Conservation (phyloP, 257 asterid genomes). For the Buddleja alternifolia region DNA sequence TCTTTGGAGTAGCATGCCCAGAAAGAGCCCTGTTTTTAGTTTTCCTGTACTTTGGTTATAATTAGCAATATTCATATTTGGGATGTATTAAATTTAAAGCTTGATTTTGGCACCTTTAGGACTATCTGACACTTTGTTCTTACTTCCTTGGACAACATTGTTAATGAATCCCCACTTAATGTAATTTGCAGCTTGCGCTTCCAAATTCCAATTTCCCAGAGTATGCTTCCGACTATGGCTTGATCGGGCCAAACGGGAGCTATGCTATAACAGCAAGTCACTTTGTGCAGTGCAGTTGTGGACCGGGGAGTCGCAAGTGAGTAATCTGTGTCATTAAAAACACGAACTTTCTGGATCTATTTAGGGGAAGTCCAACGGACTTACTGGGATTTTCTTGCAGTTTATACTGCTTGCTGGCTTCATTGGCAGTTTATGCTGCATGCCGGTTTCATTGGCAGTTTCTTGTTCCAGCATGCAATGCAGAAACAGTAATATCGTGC, state of each 20-base stretch:
- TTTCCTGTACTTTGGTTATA: no score
- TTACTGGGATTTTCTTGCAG: constrained; percentile 30
- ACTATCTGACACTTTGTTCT: no score
- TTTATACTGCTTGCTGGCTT: constrained; percentile 88
- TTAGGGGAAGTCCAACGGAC: not conserved
- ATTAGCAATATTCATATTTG: no score
- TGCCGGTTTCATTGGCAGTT: constrained; percentile 90
- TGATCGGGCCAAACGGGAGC: constrained; percentile 92
- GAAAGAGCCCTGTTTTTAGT: no score
- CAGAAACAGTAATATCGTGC: constrained; percentile 75
- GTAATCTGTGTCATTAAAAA: constrained; percentile 14
- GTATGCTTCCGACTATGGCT: constrained; percentile 67
- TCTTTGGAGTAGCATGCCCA: no score
- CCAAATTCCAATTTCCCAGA: constrained; percentile 74
- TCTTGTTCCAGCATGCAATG: constrained; percentile 99
- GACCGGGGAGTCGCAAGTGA: constrained; percentile 90
- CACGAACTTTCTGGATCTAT: not conserved
- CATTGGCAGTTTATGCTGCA: constrained; percentile 76
- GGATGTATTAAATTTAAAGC: no score
- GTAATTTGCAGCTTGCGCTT: constrained; percentile 84
- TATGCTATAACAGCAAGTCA: constrained; percentile 87
- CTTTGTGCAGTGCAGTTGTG: constrained; percentile 97
- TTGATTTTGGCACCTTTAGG: not conserved
- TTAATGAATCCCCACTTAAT: no score
- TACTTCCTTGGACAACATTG: no score